Percentiles rank a stretch among this genome's conserved stretches.
Evolutionary conservation across 2,329 filamentous ascomycete species (phyloP).

Genomic region (Paraphaeosphaeria minitans): DNA sequence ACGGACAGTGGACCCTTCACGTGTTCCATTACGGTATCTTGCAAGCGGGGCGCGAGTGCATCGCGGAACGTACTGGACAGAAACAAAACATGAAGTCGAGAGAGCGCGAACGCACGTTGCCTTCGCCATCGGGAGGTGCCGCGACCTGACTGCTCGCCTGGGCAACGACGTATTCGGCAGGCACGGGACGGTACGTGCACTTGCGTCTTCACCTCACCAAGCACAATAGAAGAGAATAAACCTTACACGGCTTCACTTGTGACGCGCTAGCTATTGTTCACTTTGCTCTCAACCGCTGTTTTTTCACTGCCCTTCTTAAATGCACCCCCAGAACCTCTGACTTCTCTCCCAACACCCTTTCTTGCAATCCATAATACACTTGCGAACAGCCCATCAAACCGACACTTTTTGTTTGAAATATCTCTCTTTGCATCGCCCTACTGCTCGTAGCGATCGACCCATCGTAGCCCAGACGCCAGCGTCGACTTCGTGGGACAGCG

Average conservation of each 20-base stretch:
- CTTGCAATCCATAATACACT: neutral
- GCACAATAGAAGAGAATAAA: neutral
- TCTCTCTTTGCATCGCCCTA: neutral
- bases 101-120: neutral
- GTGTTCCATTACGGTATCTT: neutral
- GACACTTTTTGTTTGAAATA: neutral
- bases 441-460: too few relatives aligned
- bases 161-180: constrained; percentile 2
- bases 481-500: neutral
- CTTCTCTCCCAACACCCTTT: neutral
- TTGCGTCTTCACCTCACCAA: neutral
- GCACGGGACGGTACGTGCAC: constrained; percentile 1
- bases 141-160: neutral
- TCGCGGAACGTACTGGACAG: neutral
- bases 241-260: neutral
- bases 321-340: neutral
- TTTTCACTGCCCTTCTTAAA: neutral
- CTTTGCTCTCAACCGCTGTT: neutral
- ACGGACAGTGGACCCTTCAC: neutral
- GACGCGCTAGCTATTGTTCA: neutral
- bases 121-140: neutral
- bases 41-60: neutral
- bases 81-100: neutral
- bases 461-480: neutral
- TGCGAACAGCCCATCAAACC: neutral